Base-by-base conservation (phyloP, 2,329 filamentous ascomycete species). In the Phialophora tarda region DNA sequence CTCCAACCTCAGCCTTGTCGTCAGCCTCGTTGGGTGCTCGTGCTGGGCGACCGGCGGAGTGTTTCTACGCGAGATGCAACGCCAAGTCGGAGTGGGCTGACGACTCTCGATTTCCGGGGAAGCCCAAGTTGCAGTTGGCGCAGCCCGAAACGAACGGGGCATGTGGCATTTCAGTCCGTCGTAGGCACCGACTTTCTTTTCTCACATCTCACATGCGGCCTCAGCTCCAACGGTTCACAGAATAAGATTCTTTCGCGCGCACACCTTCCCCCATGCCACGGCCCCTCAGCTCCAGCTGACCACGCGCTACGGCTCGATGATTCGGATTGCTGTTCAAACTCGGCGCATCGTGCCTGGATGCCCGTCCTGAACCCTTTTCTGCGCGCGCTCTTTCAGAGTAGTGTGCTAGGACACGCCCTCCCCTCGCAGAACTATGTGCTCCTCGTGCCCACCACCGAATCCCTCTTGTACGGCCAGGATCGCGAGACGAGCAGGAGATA, bases 331-430 rank as follows among this genome's bases (percentile, higher is more conserved):
- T 66, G 59, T 57, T 38, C 62, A 24, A 44, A 34, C 44, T 67
- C 68, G 71, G 71, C 71, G 65, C 66, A 70, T 70, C 68, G 67
- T 68, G 73, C 71, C 84, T 90, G 90, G 88, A 97, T 97, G 93
- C 93, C 93, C 89, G 92, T 95, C 84, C 86, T 98, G 89, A 99
- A 99, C 83, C 95, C 95, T 79, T 98, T 97, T 82, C 86, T 99
- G 80, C 90, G 91, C 85, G 93, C 94, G 85, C 98, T 99, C 88
- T 97, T 97, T 86, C 93, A 92, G 84, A 98, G 93, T 87, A 89
- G 92, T 79, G 86, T 97, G 77, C 90, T 91, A 74, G 84, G 90
- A 75, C 94, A 98, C 88, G 98, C 95, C 84, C 88, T 89, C 70
- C 93, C 95, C 63, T 86, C 93, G 71, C 91, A 95, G 79, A 92